Evolutionary conservation across 768 basidiomycete genomes (phyloP).

Genomic region (Lentinula guzmanii): DNA sequence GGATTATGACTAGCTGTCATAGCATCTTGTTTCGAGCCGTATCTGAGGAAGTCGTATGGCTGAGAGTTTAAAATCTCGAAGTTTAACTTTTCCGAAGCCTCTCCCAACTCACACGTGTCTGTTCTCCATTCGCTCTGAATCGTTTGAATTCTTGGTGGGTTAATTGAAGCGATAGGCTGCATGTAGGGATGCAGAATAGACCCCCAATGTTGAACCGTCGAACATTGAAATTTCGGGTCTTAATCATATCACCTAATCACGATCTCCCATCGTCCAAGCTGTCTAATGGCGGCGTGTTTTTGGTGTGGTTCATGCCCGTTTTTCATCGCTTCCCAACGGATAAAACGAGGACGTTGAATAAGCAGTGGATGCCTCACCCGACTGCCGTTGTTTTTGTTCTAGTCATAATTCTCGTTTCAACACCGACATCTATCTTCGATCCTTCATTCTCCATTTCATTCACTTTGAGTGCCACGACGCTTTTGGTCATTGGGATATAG

Average conservation of each 20-base stretch:
- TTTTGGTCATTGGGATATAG: slow-evolving; percentile 2
- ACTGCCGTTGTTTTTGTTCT: neutral
- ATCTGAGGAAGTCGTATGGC: too few relatives aligned
- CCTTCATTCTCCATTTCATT: neutral
- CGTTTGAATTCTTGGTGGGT: neutral
- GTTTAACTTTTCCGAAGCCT: neutral
- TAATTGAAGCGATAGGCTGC: neutral
- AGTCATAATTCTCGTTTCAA: neutral
- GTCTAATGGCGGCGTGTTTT: neutral
- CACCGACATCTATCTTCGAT: neutral
- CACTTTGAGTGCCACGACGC: slow-evolving; percentile 14
- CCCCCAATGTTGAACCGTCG: neutral
- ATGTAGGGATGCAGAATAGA: neutral
- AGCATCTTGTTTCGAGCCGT: too few relatives aligned
- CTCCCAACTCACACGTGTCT: neutral
- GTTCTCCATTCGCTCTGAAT: neutral
- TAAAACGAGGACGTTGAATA: neutral
- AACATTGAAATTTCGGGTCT: neutral
- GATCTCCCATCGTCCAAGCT: neutral
- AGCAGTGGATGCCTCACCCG: neutral
- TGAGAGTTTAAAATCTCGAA: too few relatives aligned
- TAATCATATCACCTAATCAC: neutral
- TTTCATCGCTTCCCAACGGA: neutral
- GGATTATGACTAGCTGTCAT: neutral
- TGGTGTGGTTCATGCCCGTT: neutral